Percentiles rank a stretch among this genome's conserved stretches.
Conservation (phyloP, 352 stramenopile species). For the Phytopythium oedochilum region DNA sequence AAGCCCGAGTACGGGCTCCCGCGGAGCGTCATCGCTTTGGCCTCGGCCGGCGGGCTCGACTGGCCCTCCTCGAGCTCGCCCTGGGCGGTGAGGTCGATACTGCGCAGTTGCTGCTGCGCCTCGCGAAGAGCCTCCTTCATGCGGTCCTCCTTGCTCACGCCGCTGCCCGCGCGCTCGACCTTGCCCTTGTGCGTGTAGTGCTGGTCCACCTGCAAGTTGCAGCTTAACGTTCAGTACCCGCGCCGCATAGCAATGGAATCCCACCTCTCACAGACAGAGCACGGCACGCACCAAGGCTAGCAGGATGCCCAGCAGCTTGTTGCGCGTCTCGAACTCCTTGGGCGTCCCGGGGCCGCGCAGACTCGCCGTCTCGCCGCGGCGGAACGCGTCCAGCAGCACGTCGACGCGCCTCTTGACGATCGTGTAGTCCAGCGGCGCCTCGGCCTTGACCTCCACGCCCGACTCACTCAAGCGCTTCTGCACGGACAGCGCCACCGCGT, state of each 20-base stretch:
- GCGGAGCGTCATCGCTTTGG: background rate
- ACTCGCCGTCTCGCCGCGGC: slow-evolving; percentile 29
- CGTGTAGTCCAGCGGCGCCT: slow-evolving; percentile 23
- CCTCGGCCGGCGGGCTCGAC: background rate
- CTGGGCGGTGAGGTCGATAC: slow-evolving; percentile 9
- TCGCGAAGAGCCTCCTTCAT: slow-evolving; percentile 24
- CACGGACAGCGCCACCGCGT: slow-evolving; percentile 22
- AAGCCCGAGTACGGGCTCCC: background rate
- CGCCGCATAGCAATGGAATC: background rate
- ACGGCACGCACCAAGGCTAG: slow-evolving; percentile 13
- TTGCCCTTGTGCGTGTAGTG: slow-evolving; percentile 26
- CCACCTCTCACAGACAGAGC: background rate
- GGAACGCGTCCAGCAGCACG: slow-evolving; percentile 31
- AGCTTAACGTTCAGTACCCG: background rate
- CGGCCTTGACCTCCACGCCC: slow-evolving; percentile 14
- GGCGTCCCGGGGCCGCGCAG: slow-evolving; percentile 25
- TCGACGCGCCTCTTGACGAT: slow-evolving; percentile 35
- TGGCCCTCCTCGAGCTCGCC: background rate
- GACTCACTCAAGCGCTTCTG: slow-evolving; percentile 19
- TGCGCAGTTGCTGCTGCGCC: slow-evolving; percentile 13
- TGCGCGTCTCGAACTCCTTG: slow-evolving; percentile 31
- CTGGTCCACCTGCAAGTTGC: slow-evolving; percentile 22
- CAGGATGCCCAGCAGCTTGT: slow-evolving; percentile 33
- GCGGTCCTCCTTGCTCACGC: slow-evolving; percentile 25
- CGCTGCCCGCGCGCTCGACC: background rate